phyloP scores from a whole-genome alignment of 257 asterid species.

The Catharanthus roseus region DNA sequence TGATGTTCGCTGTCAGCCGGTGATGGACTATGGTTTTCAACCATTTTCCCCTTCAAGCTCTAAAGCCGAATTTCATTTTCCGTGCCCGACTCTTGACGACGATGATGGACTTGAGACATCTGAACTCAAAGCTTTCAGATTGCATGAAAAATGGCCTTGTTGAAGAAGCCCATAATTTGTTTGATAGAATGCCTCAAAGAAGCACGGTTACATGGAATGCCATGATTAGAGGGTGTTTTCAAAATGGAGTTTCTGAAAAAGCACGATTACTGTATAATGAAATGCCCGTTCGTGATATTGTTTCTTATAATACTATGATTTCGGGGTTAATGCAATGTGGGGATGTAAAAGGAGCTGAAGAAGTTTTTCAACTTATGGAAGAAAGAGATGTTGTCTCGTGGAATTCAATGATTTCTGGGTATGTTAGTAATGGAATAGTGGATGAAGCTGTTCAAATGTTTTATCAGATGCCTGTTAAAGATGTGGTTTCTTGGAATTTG shows the following conservation, averaged over 20 bases:
- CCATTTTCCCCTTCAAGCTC: conserved; percentile 14
- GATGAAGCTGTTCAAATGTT: conserved; percentile 37
- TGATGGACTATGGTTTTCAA: conserved; percentile 33
- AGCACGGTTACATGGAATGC: conserved; percentile 56
- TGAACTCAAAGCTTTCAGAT: conserved; percentile 52
- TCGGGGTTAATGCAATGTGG: conserved; percentile 50
- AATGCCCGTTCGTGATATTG: conserved; percentile 51
- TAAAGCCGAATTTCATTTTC: conserved; percentile 14
- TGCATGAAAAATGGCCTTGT: conserved; percentile 53
- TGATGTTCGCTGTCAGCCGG: not conserved
- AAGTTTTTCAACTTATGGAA: conserved; percentile 39
- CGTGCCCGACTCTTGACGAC: conserved; percentile 17
- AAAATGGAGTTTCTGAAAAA: conserved; percentile 34
- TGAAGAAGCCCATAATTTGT: conserved; percentile 40
- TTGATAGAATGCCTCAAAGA: conserved; percentile 51
- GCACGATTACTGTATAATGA: conserved; percentile 35
- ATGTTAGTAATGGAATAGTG: conserved; percentile 41
- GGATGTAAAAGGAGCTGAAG: conserved; percentile 55
- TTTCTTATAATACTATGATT: conserved; percentile 57
- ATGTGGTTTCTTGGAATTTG: conserved; percentile 63
- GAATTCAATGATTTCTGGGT: conserved; percentile 64
- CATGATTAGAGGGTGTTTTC: conserved; percentile 57
- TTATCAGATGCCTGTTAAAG: conserved; percentile 36
- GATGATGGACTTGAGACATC: conserved; percentile 31
- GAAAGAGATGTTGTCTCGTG: conserved; percentile 50